A percentile compares a stretch with the other conserved stretches of the same genome.
These are phyloP conservation scores for Colletotrichum sp. DNA, from an alignment of 2,329 filamentous ascomycete species.

Conservation along the genomic window DNA sequence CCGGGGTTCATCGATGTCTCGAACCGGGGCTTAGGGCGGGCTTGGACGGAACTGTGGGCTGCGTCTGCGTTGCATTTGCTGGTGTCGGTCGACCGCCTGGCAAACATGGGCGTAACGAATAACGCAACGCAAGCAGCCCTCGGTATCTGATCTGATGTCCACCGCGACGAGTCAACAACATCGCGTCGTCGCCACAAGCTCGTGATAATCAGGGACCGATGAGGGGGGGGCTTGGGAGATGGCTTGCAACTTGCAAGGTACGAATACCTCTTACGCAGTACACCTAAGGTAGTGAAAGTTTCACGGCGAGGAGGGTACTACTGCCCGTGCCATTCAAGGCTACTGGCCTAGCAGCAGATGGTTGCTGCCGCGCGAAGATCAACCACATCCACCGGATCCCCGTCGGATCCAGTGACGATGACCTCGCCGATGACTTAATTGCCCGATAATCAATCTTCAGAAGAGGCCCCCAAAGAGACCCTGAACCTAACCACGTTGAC, in stretches of 20 bases:
- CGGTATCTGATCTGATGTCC: not conserved
- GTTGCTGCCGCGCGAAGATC: not conserved
- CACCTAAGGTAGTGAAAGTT: not conserved
- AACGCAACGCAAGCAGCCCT: not conserved
- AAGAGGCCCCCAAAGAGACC: not conserved
- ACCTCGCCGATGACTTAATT: conserved; percentile 11
- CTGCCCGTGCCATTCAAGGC: not conserved
- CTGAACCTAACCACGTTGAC: conserved; percentile 5
- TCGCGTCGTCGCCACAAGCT: conserved; percentile 13
- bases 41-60: not conserved
- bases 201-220: not conserved
- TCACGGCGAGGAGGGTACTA: not conserved
- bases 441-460: conserved; percentile 6
- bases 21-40: conserved; percentile 6
- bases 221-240: not conserved
- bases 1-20: conserved; percentile 7
- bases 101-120: not conserved
- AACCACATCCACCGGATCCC: not conserved
- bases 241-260: not conserved
- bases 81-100: not conserved
- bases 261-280: not conserved
- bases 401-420: not conserved
- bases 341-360: not conserved
- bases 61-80: not conserved
- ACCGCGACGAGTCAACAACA: not conserved